Evolutionary conservation across 208 protist species (phyloP).

Genomic region (Acanthamoeba lenticulata): DNA sequence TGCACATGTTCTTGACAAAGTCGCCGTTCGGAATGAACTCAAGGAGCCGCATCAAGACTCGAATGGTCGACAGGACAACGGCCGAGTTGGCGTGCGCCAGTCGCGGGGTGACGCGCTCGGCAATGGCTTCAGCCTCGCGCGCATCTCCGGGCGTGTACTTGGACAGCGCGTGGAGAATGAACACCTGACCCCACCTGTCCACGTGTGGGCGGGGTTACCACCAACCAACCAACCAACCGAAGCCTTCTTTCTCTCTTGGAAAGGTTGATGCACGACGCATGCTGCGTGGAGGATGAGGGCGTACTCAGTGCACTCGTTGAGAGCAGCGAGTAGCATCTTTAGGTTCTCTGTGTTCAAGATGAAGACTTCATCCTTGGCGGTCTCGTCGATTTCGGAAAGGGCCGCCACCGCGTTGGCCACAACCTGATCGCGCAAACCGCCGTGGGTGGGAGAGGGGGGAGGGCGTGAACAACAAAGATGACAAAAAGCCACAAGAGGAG

Average conservation of each 20-base stretch:
- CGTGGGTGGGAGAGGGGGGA: conserved; percentile 40
- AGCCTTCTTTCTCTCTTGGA: too few relatives aligned
- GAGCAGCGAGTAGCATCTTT: conserved; percentile 95
- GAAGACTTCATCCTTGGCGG: conserved; percentile 83
- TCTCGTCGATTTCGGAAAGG: conserved; percentile 94
- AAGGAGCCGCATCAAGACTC: conserved; percentile 84
- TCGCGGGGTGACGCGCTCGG: conserved; percentile 94
- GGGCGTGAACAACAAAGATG: background rate
- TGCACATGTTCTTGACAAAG: conserved; percentile 83
- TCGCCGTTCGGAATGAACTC: conserved; percentile 84
- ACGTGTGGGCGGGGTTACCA: background rate
- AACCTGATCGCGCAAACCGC: conserved; percentile 79
- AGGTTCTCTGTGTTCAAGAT: conserved; percentile 89
- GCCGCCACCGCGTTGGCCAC: conserved; percentile 96
- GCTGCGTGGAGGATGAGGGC: background rate
- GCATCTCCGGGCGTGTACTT: conserved; percentile 84
- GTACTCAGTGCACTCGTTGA: conserved; percentile 96
- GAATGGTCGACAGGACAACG: conserved; percentile 97
- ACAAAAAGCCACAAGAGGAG: too few relatives aligned
- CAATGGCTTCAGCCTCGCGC: conserved; percentile 91
- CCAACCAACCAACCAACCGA: background rate
- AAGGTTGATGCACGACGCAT: background rate
- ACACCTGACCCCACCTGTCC: conserved; percentile 96
- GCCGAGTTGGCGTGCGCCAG: conserved; percentile 98
- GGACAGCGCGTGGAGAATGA: conserved; percentile 96